Conservation (phyloP, 352 stramenopile genomes). For the Pythium dissotocum region DNA sequence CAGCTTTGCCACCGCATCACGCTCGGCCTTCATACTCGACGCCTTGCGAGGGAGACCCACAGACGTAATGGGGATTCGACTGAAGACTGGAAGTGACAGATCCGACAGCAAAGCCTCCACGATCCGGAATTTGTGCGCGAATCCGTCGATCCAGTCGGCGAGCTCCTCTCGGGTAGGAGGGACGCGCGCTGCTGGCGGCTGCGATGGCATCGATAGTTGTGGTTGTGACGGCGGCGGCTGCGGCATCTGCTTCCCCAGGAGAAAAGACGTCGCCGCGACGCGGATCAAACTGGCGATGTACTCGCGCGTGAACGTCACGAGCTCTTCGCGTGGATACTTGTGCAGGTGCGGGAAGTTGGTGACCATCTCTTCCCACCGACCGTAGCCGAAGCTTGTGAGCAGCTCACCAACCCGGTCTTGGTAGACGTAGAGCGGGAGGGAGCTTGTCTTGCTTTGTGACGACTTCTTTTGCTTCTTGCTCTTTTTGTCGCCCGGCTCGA, state of each 20-base stretch:
- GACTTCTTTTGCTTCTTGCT: constrained; percentile 38
- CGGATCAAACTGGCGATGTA: constrained; percentile 57
- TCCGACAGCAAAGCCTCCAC: constrained; percentile 47
- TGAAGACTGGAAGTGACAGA: constrained; percentile 31
- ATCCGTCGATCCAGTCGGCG: constrained; percentile 39
- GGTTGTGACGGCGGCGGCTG: not conserved
- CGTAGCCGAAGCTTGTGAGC: constrained; percentile 76
- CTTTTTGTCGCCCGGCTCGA: constrained; percentile 44
- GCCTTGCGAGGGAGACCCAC: constrained; percentile 4
- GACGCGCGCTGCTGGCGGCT: not conserved
- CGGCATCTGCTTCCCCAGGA: constrained; percentile 4
- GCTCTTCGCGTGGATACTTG: constrained; percentile 41
- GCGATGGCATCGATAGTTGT: not conserved
- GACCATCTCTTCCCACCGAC: constrained; percentile 78
- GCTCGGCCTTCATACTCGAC: constrained; percentile 32
- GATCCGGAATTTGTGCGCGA: constrained; percentile 48
- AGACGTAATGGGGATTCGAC: constrained; percentile 27
- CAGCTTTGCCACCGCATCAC: constrained; percentile 45
- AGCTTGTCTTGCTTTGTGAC: not conserved
- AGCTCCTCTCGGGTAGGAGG: constrained; percentile 28
- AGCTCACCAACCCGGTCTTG: constrained; percentile 46
- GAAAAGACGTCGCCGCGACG: constrained; percentile 26
- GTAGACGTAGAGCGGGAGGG: constrained; percentile 42
- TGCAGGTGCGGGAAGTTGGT: constrained; percentile 31
- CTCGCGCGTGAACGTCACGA: constrained; percentile 50